Conservation (phyloP, 495 filamentous ascomycete genomes). For the Monascus purpureus region DNA sequence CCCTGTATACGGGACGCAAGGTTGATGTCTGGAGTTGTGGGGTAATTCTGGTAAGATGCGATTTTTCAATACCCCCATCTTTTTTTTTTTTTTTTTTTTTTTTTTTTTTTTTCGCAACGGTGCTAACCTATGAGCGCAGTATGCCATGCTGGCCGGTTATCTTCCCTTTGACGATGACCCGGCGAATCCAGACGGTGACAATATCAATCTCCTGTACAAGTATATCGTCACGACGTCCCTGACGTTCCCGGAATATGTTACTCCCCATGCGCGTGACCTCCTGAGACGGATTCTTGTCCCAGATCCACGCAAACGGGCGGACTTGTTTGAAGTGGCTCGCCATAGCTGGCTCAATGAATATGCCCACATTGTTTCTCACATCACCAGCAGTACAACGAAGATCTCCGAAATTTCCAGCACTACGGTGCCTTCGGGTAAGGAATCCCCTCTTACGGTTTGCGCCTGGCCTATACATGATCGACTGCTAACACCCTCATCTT, state of each 20-base stretch:
- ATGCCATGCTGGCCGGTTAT: constrained; percentile 97
- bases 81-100: constrained; percentile 1
- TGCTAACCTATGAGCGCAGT: too few relatives aligned
- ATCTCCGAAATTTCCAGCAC: constrained; percentile 73
- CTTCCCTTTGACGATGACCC: constrained; percentile 99
- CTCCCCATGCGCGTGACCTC: constrained; percentile 88
- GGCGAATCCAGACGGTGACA: constrained; percentile 96
- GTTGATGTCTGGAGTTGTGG: constrained; percentile 99
- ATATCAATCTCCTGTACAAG: constrained; percentile 98
- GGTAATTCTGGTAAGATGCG: constrained; percentile 77
- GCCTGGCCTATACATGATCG: too few relatives aligned
- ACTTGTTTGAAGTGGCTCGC: constrained; percentile 92
- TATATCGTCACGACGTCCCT: constrained; percentile 97
- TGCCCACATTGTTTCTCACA: constrained; percentile 84
- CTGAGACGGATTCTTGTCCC: constrained; percentile 90
- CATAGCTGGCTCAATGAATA: constrained; percentile 98
- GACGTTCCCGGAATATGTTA: constrained; percentile 98
- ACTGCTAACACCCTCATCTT: constrained; percentile 13
- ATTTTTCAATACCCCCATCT: neutral
- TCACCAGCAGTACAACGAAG: constrained; percentile 87
- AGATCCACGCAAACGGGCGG: constrained; percentile 84
- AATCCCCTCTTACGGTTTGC: constrained; percentile 5
- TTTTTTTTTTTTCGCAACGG: neutral
- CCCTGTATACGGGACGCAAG: constrained; percentile 90
- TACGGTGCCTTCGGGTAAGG: constrained; percentile 54